Percentiles rank a stretch among this genome's conserved stretches.
Conservation (phyloP, 345 rosid species). For the Hibiscus syriacus region DNA sequence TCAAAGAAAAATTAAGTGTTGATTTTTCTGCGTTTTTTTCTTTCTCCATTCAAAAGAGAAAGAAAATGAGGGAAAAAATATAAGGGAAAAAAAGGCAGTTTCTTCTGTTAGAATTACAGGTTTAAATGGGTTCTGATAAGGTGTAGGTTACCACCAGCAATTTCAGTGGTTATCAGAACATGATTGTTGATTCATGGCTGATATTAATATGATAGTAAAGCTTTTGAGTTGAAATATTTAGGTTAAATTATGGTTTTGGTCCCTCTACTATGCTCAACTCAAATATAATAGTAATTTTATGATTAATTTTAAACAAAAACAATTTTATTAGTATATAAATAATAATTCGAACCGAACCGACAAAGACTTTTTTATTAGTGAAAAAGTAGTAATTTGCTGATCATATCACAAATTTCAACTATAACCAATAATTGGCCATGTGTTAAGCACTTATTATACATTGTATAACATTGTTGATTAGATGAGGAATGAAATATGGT, state of each 20-base stretch:
- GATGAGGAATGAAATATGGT: not conserved
- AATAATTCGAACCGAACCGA: too few species aligned
- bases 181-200: not conserved
- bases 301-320: too few species aligned
- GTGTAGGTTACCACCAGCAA: not conserved
- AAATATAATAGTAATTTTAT: too few species aligned
- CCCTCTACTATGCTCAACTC: too few species aligned
- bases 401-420: not conserved
- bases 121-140: not conserved
- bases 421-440: not conserved
- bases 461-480: too few species aligned
- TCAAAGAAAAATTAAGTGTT: not conserved
- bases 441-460: not conserved
- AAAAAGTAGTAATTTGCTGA: too few species aligned
- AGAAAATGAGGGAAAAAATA: not conserved
- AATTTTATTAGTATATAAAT: too few species aligned
- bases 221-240: too few species aligned
- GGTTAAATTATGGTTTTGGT: too few species aligned
- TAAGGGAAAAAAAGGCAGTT: not conserved
- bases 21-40: not conserved
- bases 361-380: too few species aligned
- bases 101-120: not conserved
- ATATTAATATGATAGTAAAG: not conserved
- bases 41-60: not conserved
- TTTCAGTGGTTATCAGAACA: not conserved